phyloP scores from a whole-genome alignment of 2,329 filamentous ascomycete genomes.

The Gliomastix tumulicola region DNA sequence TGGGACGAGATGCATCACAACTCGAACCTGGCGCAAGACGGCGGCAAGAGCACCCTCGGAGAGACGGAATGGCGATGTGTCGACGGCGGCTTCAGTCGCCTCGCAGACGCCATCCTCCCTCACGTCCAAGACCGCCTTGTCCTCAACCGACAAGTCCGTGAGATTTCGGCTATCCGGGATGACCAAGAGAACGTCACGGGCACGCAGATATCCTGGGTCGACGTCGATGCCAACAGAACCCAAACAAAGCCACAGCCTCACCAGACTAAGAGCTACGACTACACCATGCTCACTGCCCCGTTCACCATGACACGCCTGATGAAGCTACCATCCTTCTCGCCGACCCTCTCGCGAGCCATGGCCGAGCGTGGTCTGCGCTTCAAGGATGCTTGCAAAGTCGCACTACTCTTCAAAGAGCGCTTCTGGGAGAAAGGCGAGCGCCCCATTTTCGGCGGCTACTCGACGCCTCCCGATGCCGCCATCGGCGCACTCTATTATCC shows the following conservation, averaged over 20 bases:
- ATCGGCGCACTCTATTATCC: constrained; percentile 25
- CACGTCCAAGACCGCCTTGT: constrained; percentile 14
- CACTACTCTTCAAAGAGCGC: constrained; percentile 18
- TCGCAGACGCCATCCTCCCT: constrained; percentile 19
- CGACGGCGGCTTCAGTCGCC: constrained; percentile 17
- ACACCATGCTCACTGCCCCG: constrained; percentile 21
- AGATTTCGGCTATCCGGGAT: background rate
- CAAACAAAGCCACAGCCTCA: background rate
- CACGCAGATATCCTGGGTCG: background rate
- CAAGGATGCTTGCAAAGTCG: constrained; percentile 22
- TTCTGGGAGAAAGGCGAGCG: constrained; percentile 22
- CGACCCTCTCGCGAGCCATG: constrained; percentile 12
- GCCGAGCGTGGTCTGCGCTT: constrained; percentile 17
- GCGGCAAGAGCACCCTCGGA: constrained; percentile 13
- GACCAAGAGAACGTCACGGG: background rate
- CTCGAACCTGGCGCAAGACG: constrained; percentile 20
- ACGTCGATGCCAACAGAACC: background rate
- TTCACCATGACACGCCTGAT: constrained; percentile 23
- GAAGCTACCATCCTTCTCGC: constrained; percentile 19
- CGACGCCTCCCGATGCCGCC: constrained; percentile 17
- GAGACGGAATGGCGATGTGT: constrained; percentile 12
- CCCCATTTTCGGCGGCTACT: constrained; percentile 22
- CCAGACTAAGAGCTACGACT: constrained; percentile 19
- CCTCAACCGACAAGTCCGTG: constrained; percentile 13
- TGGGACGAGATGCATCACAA: constrained; percentile 24